phyloP scores from a whole-genome alignment of 495 filamentous ascomycete genomes.

The Bacidia gigantensis region DNA sequence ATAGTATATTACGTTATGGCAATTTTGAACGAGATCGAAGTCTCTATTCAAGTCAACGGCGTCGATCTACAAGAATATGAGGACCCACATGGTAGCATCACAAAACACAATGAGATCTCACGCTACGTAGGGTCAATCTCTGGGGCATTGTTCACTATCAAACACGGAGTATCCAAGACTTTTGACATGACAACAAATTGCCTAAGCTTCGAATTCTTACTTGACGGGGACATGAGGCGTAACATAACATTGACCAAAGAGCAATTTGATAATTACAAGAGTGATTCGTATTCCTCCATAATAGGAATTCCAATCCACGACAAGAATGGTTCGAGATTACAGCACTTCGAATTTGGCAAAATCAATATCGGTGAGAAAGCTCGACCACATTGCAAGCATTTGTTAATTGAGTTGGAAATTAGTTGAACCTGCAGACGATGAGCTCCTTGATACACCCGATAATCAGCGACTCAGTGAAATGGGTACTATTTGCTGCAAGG shows the following conservation, averaged over 20 bases:
- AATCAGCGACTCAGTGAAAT: neutral
- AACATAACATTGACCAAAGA: no score
- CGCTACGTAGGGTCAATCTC: constrained; percentile 2
- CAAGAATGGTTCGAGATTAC: neutral
- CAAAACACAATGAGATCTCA: neutral
- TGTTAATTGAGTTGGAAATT: no score
- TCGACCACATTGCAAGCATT: no score
- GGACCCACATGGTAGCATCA: neutral
- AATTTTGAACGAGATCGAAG: neutral
- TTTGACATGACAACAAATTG: neutral
- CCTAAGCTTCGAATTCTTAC: neutral
- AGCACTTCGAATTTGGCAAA: neutral
- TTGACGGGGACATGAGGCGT: neutral
- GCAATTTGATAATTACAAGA: no score
- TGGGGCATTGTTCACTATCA: neutral
- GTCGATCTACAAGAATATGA: constrained; percentile 3
- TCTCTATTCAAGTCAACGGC: neutral
- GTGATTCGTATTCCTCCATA: neutral
- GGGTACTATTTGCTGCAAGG: neutral
- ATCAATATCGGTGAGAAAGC: neutral
- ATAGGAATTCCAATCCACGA: neutral
- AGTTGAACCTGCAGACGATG: no score
- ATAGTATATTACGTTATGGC: no score
- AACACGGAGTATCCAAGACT: neutral
- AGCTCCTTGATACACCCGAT: no score